phyloP scores from a whole-genome alignment of 129 eudicot genomes.

The Tagetes patula region DNA sequence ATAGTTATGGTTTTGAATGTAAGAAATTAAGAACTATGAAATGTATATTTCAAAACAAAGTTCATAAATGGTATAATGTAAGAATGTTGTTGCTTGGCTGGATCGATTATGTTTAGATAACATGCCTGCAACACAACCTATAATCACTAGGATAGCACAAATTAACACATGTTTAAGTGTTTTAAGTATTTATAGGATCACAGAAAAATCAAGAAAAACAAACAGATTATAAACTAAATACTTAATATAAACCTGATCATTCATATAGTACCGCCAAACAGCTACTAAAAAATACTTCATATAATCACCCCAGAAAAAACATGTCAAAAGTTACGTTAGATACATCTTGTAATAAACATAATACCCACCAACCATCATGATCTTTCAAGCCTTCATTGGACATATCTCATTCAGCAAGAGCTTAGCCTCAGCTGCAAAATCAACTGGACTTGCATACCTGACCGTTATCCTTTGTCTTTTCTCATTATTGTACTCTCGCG shows the following conservation, averaged over 20 bases:
- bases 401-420: slow-evolving; percentile 60
- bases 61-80: no score
- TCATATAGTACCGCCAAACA: background rate
- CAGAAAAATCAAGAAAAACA: background rate
- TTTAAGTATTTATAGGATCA: background rate
- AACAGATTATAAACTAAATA: background rate
- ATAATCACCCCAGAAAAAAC: background rate
- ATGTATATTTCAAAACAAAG: no score
- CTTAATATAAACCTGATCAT: background rate
- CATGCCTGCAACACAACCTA: no score
- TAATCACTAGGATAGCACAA: no score
- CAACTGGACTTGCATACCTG: slow-evolving; percentile 62
- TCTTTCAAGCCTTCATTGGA: slow-evolving; percentile 41
- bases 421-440: slow-evolving; percentile 76
- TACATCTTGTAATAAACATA: background rate
- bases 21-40: no score
- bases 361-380: background rate
- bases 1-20: no score
- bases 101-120: no score
- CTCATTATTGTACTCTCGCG: slow-evolving; percentile 69
- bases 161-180: no score
- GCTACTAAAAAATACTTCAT: background rate
- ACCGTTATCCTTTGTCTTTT: slow-evolving; percentile 75
- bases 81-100: no score
- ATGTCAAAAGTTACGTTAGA: background rate